Conservation (phyloP, 2,329 filamentous ascomycete genomes). For the Tothia fuscella region DNA sequence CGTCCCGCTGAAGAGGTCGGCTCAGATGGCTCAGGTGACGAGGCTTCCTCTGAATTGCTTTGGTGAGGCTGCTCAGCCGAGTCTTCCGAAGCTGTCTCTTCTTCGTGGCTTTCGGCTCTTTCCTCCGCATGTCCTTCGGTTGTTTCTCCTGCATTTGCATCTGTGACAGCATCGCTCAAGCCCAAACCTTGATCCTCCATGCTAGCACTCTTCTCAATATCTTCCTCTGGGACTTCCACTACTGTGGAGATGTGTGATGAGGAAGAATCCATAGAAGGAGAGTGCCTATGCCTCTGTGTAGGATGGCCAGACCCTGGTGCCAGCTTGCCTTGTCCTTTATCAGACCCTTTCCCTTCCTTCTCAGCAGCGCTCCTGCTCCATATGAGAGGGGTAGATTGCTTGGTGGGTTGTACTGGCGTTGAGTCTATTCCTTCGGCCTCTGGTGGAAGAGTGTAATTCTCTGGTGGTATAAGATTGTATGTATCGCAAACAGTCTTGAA, state of each 20-base stretch:
- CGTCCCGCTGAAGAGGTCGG: no score
- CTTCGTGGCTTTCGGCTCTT: not conserved
- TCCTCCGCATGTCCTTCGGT: not conserved
- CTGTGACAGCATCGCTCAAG: not conserved
- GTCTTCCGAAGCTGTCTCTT: not conserved
- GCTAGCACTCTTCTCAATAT: conserved; percentile 23
- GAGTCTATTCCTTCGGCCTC: conserved; percentile 77
- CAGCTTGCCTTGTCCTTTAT: conserved; percentile 13
- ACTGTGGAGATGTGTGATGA: conserved; percentile 70
- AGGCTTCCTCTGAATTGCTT: no score
- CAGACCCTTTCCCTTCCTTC: conserved; percentile 26
- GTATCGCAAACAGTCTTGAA: conserved; percentile 96
- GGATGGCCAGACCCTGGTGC: conserved; percentile 41
- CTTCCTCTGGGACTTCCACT: conserved; percentile 71
- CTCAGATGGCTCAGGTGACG: no score
- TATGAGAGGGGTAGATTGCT: conserved; percentile 18
- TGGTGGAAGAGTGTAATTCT: conserved; percentile 90
- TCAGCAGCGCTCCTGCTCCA: no score
- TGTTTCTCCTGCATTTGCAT: not conserved
- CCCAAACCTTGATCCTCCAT: not conserved
- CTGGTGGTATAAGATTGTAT: conserved; percentile 77
- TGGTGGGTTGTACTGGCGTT: conserved; percentile 15
- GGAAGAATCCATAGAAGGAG: conserved; percentile 62
- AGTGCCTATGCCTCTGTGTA: conserved; percentile 73
- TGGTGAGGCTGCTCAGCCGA: not conserved